These are phyloP conservation scores for Serendipita indica DNA, from an alignment of 768 basidiomycete species.

Conservation along the genomic window DNA sequence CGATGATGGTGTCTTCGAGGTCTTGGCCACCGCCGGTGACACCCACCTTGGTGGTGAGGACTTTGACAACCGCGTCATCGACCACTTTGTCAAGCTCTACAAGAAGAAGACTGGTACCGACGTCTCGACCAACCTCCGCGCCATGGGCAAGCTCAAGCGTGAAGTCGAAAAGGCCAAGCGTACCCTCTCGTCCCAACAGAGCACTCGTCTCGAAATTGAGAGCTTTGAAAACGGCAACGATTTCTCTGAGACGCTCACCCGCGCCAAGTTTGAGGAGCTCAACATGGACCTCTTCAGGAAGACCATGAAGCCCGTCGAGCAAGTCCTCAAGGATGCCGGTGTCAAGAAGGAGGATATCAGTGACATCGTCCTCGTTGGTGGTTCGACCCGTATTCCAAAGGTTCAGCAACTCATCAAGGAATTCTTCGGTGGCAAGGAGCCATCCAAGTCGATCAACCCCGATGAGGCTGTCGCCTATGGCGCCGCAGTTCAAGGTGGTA, in stretches of 20 bases:
- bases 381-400: constrained; percentile 99
- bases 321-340: constrained; percentile 93
- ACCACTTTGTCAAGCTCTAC: constrained; percentile 77
- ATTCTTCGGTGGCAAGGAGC: constrained; percentile 92
- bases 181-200: constrained; percentile 83
- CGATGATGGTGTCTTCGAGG: constrained; percentile 86
- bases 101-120: constrained; percentile 87
- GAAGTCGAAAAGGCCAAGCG: constrained; percentile 81
- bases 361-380: constrained; percentile 89
- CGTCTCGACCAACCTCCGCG: constrained; percentile 60
- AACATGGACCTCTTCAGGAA: constrained; percentile 99
- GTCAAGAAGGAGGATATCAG: constrained; percentile 96
- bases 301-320: constrained; percentile 99
- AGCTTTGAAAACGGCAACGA: constrained; percentile 92
- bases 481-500: constrained; percentile 97
- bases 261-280: constrained; percentile 97
- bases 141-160: constrained; percentile 82
- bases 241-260: constrained; percentile 90
- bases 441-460: constrained; percentile 96
- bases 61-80: constrained; percentile 87
- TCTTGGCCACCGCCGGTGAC: constrained; percentile 82
- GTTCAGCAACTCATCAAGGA: constrained; percentile 97
- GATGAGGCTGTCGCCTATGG: constrained; percentile 99
- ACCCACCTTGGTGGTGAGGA: constrained; percentile 94
- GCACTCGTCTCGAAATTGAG: constrained; percentile 87